Conservation (phyloP, 140 eudicot species). For the Oenanthe javanica region DNA sequence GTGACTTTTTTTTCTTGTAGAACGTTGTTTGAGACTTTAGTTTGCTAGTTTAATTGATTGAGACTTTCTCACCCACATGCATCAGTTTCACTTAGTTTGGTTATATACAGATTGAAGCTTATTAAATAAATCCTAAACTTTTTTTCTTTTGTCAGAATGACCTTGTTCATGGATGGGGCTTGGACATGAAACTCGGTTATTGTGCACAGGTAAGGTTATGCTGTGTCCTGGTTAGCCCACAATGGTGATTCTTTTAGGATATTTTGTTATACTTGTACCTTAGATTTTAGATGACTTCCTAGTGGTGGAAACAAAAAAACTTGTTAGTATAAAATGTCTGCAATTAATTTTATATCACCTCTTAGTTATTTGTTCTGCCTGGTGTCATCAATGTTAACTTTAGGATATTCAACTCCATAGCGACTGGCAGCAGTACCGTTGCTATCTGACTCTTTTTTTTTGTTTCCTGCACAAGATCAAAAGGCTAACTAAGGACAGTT, state of each 20-base stretch:
- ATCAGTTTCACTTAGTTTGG: neutral
- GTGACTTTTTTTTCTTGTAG: neutral
- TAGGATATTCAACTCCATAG: too few relatives aligned
- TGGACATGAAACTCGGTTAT: constrained; percentile 95
- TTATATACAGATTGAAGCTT: neutral
- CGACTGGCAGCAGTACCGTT: too few relatives aligned
- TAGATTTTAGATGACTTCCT: neutral
- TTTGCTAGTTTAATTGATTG: neutral
- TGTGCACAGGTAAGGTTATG: constrained; percentile 80
- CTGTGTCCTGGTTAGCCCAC: neutral
- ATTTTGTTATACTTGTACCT: neutral
- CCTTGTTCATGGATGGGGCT: constrained; percentile 99
- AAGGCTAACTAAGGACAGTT: too few relatives aligned
- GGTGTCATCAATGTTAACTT: too few relatives aligned
- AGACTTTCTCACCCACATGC: neutral
- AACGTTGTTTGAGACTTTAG: neutral
- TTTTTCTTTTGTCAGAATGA: constrained; percentile 53
- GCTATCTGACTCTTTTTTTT: too few relatives aligned
- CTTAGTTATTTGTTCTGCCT: too few relatives aligned
- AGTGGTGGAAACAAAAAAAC: too few relatives aligned
- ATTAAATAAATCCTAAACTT: constrained; percentile 1
- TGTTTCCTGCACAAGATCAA: too few relatives aligned
- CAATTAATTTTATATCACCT: too few relatives aligned
- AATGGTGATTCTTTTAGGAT: neutral
- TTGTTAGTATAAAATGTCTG: too few relatives aligned